Percentiles rank a stretch among this genome's conserved stretches.
phyloP scores from a whole-genome alignment of 2,329 filamentous ascomycete species.

The Fusarium citri region DNA sequence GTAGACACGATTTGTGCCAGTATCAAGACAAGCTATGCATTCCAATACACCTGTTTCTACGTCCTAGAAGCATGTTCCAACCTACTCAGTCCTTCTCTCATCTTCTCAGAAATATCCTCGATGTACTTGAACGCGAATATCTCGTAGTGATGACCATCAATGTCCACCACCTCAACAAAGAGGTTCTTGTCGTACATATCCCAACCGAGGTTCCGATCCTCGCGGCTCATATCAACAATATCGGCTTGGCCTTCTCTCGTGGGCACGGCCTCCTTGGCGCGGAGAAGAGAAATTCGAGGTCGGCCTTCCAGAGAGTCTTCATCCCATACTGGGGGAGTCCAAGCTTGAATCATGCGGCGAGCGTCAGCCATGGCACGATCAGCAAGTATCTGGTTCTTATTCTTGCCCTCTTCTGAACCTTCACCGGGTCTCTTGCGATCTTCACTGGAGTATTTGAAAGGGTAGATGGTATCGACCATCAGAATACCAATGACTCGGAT shows the following conservation, averaged over 20 bases:
- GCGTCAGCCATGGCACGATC: constrained; percentile 58
- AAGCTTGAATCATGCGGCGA: constrained; percentile 54
- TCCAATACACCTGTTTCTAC: neutral
- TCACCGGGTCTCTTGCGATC: constrained; percentile 26
- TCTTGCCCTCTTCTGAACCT: constrained; percentile 47
- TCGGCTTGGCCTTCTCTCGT: constrained; percentile 44
- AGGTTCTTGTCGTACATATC: constrained; percentile 58
- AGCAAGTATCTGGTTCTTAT: constrained; percentile 51
- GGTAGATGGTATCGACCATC: constrained; percentile 64
- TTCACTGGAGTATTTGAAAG: constrained; percentile 29
- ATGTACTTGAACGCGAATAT: constrained; percentile 54
- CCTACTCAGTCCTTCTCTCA: constrained; percentile 35
- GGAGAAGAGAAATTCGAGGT: constrained; percentile 60
- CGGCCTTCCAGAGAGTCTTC: constrained; percentile 40
- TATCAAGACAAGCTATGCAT: neutral
- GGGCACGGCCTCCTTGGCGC: constrained; percentile 57
- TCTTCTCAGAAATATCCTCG: constrained; percentile 43
- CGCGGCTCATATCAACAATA: constrained; percentile 58
- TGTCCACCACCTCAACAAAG: constrained; percentile 59
- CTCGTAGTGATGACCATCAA: constrained; percentile 65
- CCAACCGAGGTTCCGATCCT: constrained; percentile 61
- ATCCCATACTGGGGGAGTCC: constrained; percentile 56
- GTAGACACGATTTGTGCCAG: neutral
- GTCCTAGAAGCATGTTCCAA: constrained; percentile 30
- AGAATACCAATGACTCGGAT: constrained; percentile 62